phyloP scores from a whole-genome alignment of 768 basidiomycete genomes.

The Antrodiella citrinella region DNA sequence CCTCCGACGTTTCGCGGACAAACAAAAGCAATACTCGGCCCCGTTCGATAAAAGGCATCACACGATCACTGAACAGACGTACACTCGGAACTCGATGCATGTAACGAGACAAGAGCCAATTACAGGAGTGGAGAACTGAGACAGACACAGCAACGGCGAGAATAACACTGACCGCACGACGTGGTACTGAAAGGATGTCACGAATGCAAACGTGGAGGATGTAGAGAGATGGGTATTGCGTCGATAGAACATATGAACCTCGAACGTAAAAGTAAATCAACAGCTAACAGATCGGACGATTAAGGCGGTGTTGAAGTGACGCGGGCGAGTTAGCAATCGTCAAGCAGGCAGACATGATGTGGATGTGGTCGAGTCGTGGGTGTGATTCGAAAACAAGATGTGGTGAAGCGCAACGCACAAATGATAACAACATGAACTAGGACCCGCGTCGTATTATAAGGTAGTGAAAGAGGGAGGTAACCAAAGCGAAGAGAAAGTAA shows the following conservation, averaged over 20 bases:
- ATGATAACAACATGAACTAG: conserved; percentile 9
- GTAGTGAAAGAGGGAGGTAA: conserved; percentile 31
- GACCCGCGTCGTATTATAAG: conserved; percentile 10
- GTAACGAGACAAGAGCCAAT: no score
- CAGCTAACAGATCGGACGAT: not conserved
- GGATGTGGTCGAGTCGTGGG: not conserved
- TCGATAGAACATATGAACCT: not conserved
- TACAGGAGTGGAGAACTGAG: no score
- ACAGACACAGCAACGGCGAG: no score
- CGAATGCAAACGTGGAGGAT: no score
- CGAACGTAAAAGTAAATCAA: not conserved
- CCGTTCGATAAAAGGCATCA: no score
- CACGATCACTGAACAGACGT: no score
- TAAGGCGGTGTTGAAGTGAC: not conserved
- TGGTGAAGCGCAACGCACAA: not conserved
- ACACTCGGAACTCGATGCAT: no score
- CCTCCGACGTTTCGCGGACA: no score
- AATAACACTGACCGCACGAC: no score
- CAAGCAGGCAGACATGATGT: not conserved
- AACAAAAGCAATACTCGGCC: no score
- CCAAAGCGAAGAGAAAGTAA: conserved; percentile 22
- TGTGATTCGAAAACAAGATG: not conserved
- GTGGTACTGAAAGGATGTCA: no score
- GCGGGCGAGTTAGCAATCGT: not conserved
- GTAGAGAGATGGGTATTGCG: not conserved